Evolutionary conservation across 1,284 basidiomycete genomes (phyloP), one percentile per base, ranked within the genome.

Genomic region (Apiotrichum brassicae): DNA sequence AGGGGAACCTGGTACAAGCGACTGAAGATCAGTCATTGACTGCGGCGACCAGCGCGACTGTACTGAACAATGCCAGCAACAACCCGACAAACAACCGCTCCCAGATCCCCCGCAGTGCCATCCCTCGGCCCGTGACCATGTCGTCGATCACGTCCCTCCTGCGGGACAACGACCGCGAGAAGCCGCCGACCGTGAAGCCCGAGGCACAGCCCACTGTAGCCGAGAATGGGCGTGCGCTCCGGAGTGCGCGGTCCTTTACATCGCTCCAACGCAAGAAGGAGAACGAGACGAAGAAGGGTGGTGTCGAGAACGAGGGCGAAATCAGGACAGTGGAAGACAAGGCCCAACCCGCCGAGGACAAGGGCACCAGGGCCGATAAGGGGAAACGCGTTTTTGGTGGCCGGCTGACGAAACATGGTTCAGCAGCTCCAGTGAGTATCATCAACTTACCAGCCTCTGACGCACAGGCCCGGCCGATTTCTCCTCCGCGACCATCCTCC

Each of bases 101-200:
- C 37, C 37, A 46, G 20, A 39, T 39, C 25, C 28, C 45, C 3
- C 36, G 36, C 9, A 39, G 36, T 3, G 19, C 22, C 22, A 44
- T 44, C 16, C 43, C 43, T 14, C 43, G 43, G 23, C 43, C 43
- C 4, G 30, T 34, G 13, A 35, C 43, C 43, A 44, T 44, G 12
- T 18, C 33, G 16, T 42, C 40, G 18, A 20, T 42, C 26, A n/a
- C 40, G 14, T 9, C 39, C 3, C 24, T 40, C 3, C 25, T 40
- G 9, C 16, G 18, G 26, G 18, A 12, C 18, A 42, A 6, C 6
- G n/a, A 13, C 30, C 12, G 14, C 4, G 16, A 26, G 6, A 18
- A 40, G 19, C 43, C 32, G 33, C 32, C 33, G 9, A 32, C n/a
- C n/a, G n/a, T n/a, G n/a, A n/a, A n/a, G n/a, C n/a, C n/a, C n/a